A percentile compares a stretch with the other conserved stretches of the same genome.
Conservation (phyloP, 345 rosid genomes). For the Trapa bicornis region DNA sequence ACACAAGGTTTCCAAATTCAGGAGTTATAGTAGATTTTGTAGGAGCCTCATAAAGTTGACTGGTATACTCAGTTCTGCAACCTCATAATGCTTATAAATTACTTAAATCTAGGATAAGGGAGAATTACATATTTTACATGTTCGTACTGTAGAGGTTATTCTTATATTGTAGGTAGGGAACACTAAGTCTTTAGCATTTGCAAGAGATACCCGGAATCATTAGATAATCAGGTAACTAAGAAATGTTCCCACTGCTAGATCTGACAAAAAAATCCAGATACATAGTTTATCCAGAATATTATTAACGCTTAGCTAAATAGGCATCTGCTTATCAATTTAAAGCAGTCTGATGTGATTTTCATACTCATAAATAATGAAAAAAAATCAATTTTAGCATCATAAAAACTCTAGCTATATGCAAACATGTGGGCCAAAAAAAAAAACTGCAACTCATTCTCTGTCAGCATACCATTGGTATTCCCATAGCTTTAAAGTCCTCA, state of each 20-base stretch:
- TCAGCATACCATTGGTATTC: slow-evolving; percentile 78
- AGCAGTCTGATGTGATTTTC: neutral
- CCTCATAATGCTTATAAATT: neutral
- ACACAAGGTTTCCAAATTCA: neutral
- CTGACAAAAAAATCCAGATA: neutral
- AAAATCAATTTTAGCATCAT: too few species aligned
- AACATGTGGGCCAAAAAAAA: neutral
- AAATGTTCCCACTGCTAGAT: neutral
- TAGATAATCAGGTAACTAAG: neutral
- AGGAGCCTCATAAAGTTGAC: too few species aligned
- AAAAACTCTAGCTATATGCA: neutral
- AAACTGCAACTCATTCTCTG: neutral
- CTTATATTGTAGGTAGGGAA: neutral
- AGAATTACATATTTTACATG: neutral
- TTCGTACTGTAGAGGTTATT: neutral
- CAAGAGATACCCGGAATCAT: neutral
- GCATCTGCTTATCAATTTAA: neutral
- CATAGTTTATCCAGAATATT: neutral
- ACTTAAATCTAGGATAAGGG: neutral
- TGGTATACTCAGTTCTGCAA: too few species aligned
- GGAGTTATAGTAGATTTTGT: too few species aligned
- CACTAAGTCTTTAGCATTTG: neutral
- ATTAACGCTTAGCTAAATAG: neutral
- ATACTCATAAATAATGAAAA: neutral
- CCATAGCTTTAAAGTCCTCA: slow-evolving; percentile 85